phyloP scores from a whole-genome alignment of 208 protist genomes.

The Lotmaria passim region DNA sequence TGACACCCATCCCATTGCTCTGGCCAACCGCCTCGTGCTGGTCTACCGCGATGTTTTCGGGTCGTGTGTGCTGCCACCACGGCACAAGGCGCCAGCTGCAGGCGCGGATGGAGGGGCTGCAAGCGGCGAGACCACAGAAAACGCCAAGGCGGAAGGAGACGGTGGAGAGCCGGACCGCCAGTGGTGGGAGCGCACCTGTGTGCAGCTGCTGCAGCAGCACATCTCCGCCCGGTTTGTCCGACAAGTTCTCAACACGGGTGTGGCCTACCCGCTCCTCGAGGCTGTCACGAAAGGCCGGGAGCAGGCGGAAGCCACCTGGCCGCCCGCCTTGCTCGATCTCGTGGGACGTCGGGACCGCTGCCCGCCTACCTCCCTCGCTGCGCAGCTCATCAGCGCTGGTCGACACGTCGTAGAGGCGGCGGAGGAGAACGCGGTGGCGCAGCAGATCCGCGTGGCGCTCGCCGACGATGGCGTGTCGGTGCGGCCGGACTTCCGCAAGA shows the following conservation, averaged over 20 bases:
- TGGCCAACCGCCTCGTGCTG: conserved; percentile 30
- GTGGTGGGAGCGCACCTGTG: conserved; percentile 46
- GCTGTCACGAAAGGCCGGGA: conserved; percentile 59
- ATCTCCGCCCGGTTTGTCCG: conserved; percentile 43
- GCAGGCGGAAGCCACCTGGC: conserved; percentile 43
- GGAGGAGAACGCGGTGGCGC: conserved; percentile 60
- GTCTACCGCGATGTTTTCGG: conserved; percentile 28
- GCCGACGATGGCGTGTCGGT: conserved; percentile 82
- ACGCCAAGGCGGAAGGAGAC: not conserved
- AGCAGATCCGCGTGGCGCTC: conserved; percentile 48
- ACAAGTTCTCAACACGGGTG: conserved; percentile 49
- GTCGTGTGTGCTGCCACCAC: not conserved
- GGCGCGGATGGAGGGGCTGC: no score
- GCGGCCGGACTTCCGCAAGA: conserved; percentile 69
- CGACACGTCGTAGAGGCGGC: conserved; percentile 62
- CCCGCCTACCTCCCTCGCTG: conserved; percentile 30
- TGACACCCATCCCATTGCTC: conserved; percentile 29
- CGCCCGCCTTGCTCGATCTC: conserved; percentile 51
- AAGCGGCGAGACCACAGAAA: no score
- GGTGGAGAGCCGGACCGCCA: not conserved
- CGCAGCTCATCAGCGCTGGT: conserved; percentile 35
- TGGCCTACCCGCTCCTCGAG: conserved; percentile 58
- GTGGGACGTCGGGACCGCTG: conserved; percentile 73
- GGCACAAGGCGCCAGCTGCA: not conserved
- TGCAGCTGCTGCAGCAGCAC: conserved; percentile 40